Evolutionary conservation across 2,329 filamentous ascomycete species (phyloP).

Genomic region (Teratosphaeria epicoccoides): DNA sequence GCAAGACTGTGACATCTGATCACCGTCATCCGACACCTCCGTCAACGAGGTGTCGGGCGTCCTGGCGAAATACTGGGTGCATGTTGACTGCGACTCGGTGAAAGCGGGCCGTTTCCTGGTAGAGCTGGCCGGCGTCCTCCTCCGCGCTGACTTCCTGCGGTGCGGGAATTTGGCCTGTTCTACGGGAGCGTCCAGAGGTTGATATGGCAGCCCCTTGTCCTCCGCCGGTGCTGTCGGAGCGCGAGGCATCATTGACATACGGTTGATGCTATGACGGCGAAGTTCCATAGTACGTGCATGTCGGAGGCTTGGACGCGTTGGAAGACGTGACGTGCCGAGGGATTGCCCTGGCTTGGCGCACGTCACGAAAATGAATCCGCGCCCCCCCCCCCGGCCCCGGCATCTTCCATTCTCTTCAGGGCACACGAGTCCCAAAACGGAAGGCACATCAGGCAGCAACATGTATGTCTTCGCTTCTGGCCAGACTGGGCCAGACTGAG

Average conservation of each 20-base stretch:
- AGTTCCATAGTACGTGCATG: too few relatives aligned
- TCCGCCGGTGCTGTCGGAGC: neutral
- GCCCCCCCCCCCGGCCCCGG: too few relatives aligned
- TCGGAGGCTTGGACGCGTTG: neutral
- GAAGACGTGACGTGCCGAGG: neutral
- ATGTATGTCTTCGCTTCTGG: constrained; percentile 4
- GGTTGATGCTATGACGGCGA: neutral
- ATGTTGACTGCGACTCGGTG: constrained; percentile 3
- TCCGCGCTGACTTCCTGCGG: neutral
- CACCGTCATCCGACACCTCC: neutral
- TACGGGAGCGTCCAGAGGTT: neutral
- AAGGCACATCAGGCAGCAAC: neutral
- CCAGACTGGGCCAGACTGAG: constrained; percentile 2
- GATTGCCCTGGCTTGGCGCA: neutral
- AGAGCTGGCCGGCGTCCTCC: neutral
- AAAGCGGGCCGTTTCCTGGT: neutral
- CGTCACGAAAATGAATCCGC: neutral
- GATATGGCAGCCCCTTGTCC: neutral
- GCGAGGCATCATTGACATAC: neutral
- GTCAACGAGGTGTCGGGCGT: neutral
- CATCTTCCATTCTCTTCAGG: too few relatives aligned
- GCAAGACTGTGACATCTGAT: neutral
- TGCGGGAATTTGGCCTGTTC: neutral
- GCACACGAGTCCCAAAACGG: neutral
- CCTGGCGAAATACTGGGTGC: constrained; percentile 1